Percentiles rank a stretch among this genome's conserved stretches.
Conservation (phyloP, 331 rosid genomes). For the Pyrus hybrid region DNA sequence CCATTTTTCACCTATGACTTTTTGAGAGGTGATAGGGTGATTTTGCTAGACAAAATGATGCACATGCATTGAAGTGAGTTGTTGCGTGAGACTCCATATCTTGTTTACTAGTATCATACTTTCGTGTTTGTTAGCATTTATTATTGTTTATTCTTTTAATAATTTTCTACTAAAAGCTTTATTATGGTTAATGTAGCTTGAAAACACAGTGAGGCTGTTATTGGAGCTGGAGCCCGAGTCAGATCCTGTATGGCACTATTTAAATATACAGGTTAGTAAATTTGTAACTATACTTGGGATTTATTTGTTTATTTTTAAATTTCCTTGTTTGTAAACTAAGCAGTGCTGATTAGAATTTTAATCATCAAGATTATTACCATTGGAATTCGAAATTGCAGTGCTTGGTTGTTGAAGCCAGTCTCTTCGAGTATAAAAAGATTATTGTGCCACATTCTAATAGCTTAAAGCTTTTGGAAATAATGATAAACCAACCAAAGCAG, state of each 20-base stretch:
- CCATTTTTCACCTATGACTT: background rate
- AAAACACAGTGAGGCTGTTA: slow-evolving; percentile 83
- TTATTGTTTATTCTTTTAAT: background rate
- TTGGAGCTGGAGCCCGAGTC: slow-evolving; percentile 94
- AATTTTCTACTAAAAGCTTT: slow-evolving; percentile 1
- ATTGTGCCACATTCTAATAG: background rate
- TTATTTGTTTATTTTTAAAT: background rate
- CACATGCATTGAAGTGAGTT: background rate
- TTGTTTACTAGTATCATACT: background rate
- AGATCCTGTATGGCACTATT: slow-evolving; percentile 96
- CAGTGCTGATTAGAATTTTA: too few relatives aligned
- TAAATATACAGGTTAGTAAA: slow-evolving; percentile 70
- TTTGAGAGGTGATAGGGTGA: background rate
- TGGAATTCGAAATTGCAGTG: slow-evolving; percentile 1
- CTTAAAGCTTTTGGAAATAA: background rate
- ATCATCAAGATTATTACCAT: background rate
- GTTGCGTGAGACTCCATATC: background rate
- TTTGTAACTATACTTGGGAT: background rate
- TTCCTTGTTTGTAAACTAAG: background rate
- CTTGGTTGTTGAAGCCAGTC: slow-evolving; percentile 6
- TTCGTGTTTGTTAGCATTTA: background rate
- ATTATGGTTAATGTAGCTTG: slow-evolving; percentile 58
- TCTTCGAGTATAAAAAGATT: background rate
- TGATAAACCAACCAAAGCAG: background rate
- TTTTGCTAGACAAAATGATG: background rate